Conservation (phyloP, 164 flowering plant genomes). For the Cinnamomum chago region DNA sequence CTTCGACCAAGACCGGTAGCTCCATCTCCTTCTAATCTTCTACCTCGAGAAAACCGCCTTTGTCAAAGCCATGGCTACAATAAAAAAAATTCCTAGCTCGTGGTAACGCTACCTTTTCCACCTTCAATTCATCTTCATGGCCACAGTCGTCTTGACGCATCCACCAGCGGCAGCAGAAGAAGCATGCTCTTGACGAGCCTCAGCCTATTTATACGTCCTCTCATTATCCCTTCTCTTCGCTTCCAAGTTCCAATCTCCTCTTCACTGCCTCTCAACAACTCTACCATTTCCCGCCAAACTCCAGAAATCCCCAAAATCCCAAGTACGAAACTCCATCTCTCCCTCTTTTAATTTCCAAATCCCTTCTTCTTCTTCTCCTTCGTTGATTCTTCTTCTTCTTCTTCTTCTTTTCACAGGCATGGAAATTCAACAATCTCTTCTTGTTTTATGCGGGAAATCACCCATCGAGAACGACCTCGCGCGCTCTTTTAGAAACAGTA, state of each 20-base stretch:
- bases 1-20: no score
- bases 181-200: background rate
- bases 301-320: background rate
- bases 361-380: background rate
- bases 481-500: conserved; percentile 30
- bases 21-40: no score
- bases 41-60: no score
- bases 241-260: background rate
- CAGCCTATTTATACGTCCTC: background rate
- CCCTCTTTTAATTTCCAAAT: no score
- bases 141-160: background rate
- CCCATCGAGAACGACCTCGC: conserved; percentile 51
- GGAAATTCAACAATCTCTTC: conserved; percentile 13
- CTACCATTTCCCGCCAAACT: background rate
- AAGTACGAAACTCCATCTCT: background rate
- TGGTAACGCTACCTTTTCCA: background rate
- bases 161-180: background rate
- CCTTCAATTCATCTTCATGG: background rate
- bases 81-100: no score
- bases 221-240: background rate
- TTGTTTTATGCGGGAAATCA: conserved; percentile 67
- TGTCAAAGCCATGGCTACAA: no score
- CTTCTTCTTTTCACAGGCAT: conserved; percentile 20
- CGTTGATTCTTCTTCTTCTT: background rate
- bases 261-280: background rate